Evolutionary conservation across 2,329 filamentous ascomycete genomes (phyloP), one percentile per base, ranked within the genome.

Genomic region (Onygena corvina): DNA sequence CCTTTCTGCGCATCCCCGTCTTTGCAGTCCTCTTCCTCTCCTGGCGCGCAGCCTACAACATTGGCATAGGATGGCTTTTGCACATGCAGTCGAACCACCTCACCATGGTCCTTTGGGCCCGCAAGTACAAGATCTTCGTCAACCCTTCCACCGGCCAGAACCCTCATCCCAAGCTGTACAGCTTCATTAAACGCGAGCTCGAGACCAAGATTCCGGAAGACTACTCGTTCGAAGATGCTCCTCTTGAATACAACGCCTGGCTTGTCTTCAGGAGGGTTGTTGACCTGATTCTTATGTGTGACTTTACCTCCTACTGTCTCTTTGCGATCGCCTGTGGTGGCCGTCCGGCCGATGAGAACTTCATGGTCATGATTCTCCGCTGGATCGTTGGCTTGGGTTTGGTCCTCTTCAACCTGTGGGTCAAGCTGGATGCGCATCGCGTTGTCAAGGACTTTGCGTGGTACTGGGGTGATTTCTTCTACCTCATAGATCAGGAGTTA

Each of bases 391-490:
- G 92, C 47, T 76, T 90, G 56, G 68, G 76, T 34, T 75, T 96
- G 21, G 83, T 98, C 54, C 76, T 85, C 51, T 96, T 98, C 76
- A 98, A 96, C 66, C 76, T 96, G 18, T 96, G 92, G 89, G 92
- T 98, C 55, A 98, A 98, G 70, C 76, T 98, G 54, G 92, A 98
- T 67, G 92, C 92, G 16, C 92, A 98, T 67, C 79, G 92, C 53
- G 92, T 98, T 46, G 92, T 98, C 63, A 96, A 96, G 68, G 92
- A 98, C 68, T 98, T 89, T 70, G 92, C 92, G 23, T 98, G 92
- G 92, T 98, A 96, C 69, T 98, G 92, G 92, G 92, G 92, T 53
- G 92, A 98, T 68, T 96, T 96, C 70, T 98, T 96, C 75, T 98
- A 88, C 69, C 81, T 98, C 61, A 86, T 98, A 65, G 92, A 98